Percentiles rank a stretch among this genome's conserved stretches.
Conservation (phyloP, 192 early-diverging fungal genomes). For the Coemansia biformis region DNA sequence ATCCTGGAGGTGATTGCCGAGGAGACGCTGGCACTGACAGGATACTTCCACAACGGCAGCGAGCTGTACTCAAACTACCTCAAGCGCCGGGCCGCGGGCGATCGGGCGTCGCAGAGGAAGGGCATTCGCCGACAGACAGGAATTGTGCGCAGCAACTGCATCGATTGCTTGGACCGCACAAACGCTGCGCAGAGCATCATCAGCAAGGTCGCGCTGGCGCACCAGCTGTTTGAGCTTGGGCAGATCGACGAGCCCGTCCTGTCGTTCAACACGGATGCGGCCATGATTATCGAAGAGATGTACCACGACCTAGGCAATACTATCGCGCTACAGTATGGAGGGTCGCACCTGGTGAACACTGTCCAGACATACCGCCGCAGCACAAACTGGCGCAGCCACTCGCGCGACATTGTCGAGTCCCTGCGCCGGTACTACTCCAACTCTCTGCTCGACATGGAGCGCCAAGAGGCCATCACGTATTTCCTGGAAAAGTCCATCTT, state of each 20-base stretch:
- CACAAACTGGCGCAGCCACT: conserved; percentile 90
- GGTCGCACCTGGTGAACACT: conserved; percentile 96
- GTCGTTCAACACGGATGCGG: conserved; percentile 88
- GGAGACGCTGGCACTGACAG: conserved; percentile 76
- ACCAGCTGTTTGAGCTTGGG: conserved; percentile 88
- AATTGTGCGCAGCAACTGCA: conserved; percentile 92
- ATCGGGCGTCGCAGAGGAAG: conserved; percentile 30
- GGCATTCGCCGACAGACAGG: conserved; percentile 59
- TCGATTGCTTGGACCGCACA: conserved; percentile 96
- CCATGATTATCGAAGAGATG: conserved; percentile 92
- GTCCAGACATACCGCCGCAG: conserved; percentile 97
- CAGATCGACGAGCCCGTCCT: conserved; percentile 71
- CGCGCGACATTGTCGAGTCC: conserved; percentile 93
- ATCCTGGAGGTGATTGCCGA: conserved; percentile 85
- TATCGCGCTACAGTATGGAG: conserved; percentile 92
- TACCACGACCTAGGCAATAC: conserved; percentile 98
- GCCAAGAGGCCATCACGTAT: conserved; percentile 91
- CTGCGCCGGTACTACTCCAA: conserved; percentile 90
- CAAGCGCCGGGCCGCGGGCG: conserved; percentile 18
- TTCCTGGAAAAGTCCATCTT: conserved; percentile 58
- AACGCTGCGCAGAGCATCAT: conserved; percentile 96
- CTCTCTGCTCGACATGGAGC: conserved; percentile 92
- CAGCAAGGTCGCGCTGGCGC: conserved; percentile 87
- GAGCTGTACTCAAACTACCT: conserved; percentile 53
- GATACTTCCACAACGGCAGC: conserved; percentile 88